Base-by-base conservation (phyloP, 129 eudicot species). In the Escallonia rubra region DNA sequence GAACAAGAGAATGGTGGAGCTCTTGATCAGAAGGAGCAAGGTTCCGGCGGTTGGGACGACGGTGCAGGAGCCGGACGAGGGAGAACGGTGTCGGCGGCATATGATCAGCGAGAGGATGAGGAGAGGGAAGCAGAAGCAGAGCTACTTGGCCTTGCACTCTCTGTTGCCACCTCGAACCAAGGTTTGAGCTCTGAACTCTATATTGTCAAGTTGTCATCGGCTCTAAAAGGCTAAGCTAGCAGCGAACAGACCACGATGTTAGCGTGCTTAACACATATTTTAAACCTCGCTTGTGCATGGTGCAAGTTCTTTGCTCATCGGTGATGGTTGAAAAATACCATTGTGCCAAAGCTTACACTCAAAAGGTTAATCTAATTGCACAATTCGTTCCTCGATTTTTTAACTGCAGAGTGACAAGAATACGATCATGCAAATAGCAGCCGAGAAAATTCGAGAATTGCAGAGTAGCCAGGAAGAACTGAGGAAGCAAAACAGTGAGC, bases 81-180 rank as follows among this genome's bases (percentile, higher is more conserved):
- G 23, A 39, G 78, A 75, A 6, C 77, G 68, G 61, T 8, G 53
- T 52, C 70, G 67, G 15, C 67, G 38, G 46, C 85, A 80, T 57
- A 62, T 65, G 85, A 57, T 80, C 41, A 71, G 56, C 57, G 85
- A 75, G 68, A 80, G 81, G 40, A 62, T 80, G 66, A 75, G 85
- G 39, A 71, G 85, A 59, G 74, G 66, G 68, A 80, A 71, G 63
- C 80, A 80, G 67, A 80, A 57, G 68, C 65, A 66, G n/a, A 65
- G 68, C 39, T 80, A 60, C n/a, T 15, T 48, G 38, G 57, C 45
- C 41, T 62, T 80, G 74, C 80, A 75, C 51, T 62, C 75, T n/a
- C 40, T 75, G 46, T 63, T 80, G 70, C 81, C 81, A 15, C 41
- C 63, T 6, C 78, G 78, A 43, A 80, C 85, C 42, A 80, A 80